phyloP scores from a whole-genome alignment of 1,284 basidiomycete genomes.

The Sporisorium exsertum region DNA sequence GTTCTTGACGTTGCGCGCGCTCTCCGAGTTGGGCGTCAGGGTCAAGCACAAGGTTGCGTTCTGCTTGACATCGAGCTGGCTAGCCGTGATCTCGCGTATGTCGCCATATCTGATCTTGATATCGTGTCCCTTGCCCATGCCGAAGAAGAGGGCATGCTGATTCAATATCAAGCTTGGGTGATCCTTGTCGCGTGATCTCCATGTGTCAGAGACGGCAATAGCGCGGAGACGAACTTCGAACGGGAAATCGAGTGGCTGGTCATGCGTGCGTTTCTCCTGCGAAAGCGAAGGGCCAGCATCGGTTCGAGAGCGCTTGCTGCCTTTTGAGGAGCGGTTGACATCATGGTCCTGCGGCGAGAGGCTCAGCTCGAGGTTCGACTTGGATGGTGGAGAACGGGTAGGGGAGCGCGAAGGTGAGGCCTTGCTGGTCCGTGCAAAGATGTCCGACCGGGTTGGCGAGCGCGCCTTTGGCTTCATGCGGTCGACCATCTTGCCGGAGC shows the following conservation, averaged over 20 bases:
- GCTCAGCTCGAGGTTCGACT: background rate
- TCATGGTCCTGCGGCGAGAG: background rate
- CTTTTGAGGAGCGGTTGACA: background rate
- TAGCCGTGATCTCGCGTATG: constrained; percentile 8
- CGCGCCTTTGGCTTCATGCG: constrained; percentile 16
- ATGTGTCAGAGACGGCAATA: constrained; percentile 33
- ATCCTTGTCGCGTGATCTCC: constrained; percentile 16
- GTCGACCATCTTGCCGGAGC: constrained; percentile 4
- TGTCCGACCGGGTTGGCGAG: background rate
- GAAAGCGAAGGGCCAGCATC: background rate
- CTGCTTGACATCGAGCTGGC: constrained; percentile 5
- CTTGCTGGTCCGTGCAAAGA: background rate
- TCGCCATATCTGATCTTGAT: constrained; percentile 28
- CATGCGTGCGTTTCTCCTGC: background rate
- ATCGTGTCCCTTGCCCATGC: background rate
- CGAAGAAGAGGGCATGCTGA: background rate
- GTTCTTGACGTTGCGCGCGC: constrained; percentile 16
- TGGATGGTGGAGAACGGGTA: background rate
- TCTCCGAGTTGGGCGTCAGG: constrained; percentile 6
- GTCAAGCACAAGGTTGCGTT: constrained; percentile 11
- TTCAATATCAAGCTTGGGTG: background rate
- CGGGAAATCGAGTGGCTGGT: background rate
- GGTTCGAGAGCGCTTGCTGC: constrained; percentile 17
- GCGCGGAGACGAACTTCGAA: constrained; percentile 15
- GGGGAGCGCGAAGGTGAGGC: constrained; percentile 1